These are phyloP conservation scores for Erigeron philadelphicus DNA, from an alignment of 140 eudicot species.

Conservation along the genomic window DNA sequence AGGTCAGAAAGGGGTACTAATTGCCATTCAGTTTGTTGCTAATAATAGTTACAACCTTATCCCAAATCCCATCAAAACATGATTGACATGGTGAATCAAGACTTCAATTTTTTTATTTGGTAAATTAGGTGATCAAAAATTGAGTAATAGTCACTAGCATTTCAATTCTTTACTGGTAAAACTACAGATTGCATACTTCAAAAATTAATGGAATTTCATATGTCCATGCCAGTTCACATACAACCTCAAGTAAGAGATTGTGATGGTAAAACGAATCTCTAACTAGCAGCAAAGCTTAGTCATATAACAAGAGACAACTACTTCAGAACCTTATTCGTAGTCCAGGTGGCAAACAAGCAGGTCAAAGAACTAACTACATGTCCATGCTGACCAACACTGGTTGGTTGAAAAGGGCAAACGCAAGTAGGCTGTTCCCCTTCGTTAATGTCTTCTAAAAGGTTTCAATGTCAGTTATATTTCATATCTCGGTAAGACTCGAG, in stretches of 20 bases:
- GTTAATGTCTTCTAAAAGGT: conserved; percentile 5
- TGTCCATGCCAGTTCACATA: background rate
- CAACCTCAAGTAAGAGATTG: background rate
- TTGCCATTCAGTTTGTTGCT: too few relatives aligned
- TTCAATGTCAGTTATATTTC: background rate
- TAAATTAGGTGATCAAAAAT: conserved; percentile 3
- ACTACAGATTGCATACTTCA: background rate
- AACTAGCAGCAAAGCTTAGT: conserved; percentile 9
- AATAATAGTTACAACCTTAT: too few relatives aligned
- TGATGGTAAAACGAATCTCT: conserved; percentile 5
- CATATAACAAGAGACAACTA: conserved; percentile 9
- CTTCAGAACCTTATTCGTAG: conserved; percentile 9
- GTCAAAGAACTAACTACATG: conserved; percentile 2
- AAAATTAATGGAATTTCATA: background rate
- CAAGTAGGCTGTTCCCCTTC: background rate
- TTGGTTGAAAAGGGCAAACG: background rate
- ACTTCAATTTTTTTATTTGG: too few relatives aligned
- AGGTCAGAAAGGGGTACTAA: too few relatives aligned
- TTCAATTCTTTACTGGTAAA: conserved; percentile 7
- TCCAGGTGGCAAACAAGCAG: conserved; percentile 3
- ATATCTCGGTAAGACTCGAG: background rate
- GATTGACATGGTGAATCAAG: too few relatives aligned
- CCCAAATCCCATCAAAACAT: too few relatives aligned
- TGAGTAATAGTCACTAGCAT: conserved; percentile 1
- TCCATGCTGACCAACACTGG: background rate